Evolutionary conservation across 371 early-diverging fungal genomes (phyloP).

Genomic region (Circinella umbellata): DNA sequence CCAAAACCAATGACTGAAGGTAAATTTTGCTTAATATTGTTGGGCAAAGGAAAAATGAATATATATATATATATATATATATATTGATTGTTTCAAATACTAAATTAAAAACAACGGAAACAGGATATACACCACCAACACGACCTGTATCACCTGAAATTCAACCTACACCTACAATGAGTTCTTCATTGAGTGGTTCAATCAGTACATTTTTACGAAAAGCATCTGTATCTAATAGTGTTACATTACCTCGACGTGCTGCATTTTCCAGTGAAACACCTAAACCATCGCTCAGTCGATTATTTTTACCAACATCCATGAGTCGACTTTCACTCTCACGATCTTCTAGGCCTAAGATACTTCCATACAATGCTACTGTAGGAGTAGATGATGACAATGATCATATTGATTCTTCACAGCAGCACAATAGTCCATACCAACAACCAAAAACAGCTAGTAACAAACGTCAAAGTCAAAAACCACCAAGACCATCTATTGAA

Average conservation of each 20-base stretch:
- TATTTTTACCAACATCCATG: slow-evolving; percentile 14
- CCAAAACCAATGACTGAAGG: slow-evolving; percentile 26
- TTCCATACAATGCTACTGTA: slow-evolving; percentile 2
- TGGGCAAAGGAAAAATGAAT: too few species aligned
- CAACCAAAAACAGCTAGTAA: not conserved
- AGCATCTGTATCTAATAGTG: slow-evolving; percentile 2
- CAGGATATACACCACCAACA: slow-evolving; percentile 19
- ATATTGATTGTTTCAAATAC: too few species aligned
- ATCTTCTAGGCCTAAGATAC: slow-evolving; percentile 10
- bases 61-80: too few species aligned
- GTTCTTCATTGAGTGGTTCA: slow-evolving; percentile 14
- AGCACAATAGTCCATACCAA: not conserved
- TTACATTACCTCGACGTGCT: slow-evolving; percentile 7
- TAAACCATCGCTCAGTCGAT: slow-evolving; percentile 9
- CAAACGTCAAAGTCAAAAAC: not conserved
- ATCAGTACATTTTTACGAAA: slow-evolving; percentile 13
- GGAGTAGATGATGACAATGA: not conserved
- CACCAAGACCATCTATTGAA: slow-evolving; percentile 7
- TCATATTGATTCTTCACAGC: slow-evolving; percentile 1
- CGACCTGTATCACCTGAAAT: slow-evolving; percentile 16
- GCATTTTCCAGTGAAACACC: slow-evolving; percentile 9
- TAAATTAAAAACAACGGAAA: too few species aligned
- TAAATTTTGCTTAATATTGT: not conserved
- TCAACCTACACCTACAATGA: slow-evolving; percentile 9
- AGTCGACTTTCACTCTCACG: slow-evolving; percentile 16